Base-by-base conservation (phyloP, 495 filamentous ascomycete species). In the Penicillium paradoxum region DNA sequence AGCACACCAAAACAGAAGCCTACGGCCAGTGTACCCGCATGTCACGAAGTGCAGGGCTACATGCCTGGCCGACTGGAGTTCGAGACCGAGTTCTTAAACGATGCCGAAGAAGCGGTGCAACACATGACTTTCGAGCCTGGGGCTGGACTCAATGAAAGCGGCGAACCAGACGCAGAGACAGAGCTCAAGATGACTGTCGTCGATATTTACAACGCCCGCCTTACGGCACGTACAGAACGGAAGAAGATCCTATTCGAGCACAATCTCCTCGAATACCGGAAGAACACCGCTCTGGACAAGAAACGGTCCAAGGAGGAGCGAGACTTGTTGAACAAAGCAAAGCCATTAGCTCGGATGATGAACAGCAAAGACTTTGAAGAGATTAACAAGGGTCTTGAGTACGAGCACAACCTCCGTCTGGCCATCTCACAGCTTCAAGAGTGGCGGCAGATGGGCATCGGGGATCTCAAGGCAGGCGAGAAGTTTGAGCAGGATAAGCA, bases 11-110 rank as follows among this genome's bases (percentile, higher is more conserved):
- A 96, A 70, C 89, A 91, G 65, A 97, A 97, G 62, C 93, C 93
- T 0, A 97, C 91, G 2, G 90, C 91, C 21, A 90, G 86, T 73
- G 89, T 95, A 3, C 93, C 93, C 14, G 81, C 91, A 24, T 97
- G 95, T 66, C 93, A 99, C 69, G 93, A 99, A 67, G 92, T 99
- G 24, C 88, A 95, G 65, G 93, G 93, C 4, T 99, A 95, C 69
- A 99, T 99, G 93, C 93, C 93, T 2, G 93, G 95, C 32, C 89
- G 93, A 17, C 72, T 99, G 52, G 93, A 99, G 64, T 99, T 97
- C 62, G 93, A 99, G 76, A 95, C 89, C 0, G 93, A 99, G 61
- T 96, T 92, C 67, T 85, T 91, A 62, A 97, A 99, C 68, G 95
- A 97, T 59, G 93, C 95, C 0, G 93, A 99, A 68, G 95, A 97